Conservation (phyloP, 169 alveolate species). For the Cystoisospora suis region DNA sequence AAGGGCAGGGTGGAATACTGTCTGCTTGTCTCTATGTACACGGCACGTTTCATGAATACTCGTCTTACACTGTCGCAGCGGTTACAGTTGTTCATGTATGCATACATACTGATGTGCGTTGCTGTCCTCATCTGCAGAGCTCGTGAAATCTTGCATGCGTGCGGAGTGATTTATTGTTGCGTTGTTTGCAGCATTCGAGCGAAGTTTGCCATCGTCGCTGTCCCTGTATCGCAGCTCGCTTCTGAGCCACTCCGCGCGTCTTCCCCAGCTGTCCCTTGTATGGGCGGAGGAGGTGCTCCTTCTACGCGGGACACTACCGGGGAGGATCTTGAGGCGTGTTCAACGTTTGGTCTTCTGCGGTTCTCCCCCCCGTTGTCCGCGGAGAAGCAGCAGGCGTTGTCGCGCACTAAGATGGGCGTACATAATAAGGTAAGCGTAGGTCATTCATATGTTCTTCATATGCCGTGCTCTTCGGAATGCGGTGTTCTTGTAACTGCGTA, state of each 20-base stretch:
- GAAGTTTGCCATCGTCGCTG: conserved; percentile 63
- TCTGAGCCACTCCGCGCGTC: conserved; percentile 36
- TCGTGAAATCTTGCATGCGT: neutral
- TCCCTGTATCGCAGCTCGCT: conserved; percentile 64
- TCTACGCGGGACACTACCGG: no score
- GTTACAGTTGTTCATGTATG: neutral
- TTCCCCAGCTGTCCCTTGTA: neutral
- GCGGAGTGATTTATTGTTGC: neutral
- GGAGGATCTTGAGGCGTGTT: neutral
- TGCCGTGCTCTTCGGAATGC: neutral
- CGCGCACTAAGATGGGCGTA: conserved; percentile 59
- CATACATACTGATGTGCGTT: neutral
- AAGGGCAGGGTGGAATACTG: no score
- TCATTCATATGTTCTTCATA: no score
- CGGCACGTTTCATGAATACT: neutral
- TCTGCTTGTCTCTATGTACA: neutral
- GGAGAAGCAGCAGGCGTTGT: conserved; percentile 60
- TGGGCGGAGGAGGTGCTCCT: neutral
- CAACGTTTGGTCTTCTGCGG: conserved; percentile 40
- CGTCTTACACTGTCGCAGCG: neutral
- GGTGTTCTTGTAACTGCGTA: neutral
- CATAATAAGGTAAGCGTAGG: conserved; percentile 67
- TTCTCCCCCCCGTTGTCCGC: conserved; percentile 55
- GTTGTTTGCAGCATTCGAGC: conserved; percentile 46
- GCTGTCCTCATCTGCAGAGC: neutral